Base-by-base conservation (phyloP, 352 stramenopile species). In the Pythium diclinum region DNA sequence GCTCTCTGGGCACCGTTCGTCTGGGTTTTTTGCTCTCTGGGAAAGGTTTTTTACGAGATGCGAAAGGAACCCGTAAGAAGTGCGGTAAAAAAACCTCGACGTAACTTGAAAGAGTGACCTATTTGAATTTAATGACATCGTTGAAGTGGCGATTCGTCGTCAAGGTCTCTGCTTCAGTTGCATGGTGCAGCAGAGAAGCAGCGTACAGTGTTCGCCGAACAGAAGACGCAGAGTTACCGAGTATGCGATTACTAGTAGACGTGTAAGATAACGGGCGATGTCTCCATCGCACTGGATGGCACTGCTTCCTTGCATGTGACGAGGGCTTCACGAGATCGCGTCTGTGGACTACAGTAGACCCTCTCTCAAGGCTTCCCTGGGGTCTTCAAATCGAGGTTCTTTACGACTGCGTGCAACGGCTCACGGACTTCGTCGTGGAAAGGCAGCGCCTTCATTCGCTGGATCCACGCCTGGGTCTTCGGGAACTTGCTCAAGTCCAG, bases 41-140 rank as follows among this genome's bases (percentile, higher is more conserved):
- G 23, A 38, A 48, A 59, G 53, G 53, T 59, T 59, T 59, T 59
- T 59, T 59, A 59, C 33, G 30, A 56, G 25, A n/a, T 6, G 30
- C 23, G 47, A 54, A 17, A 7, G 19, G 47, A 28, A 54, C 9
- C n/a, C 53, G 33, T 47, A 59, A 59, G 33, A 59, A 59, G n/a
- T 47, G n/a, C n/a, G 53, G 33, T 47, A 59, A 47, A 59, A 59
- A 59, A 59, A 59, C 53, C 53, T 59, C 53, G 14, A 32, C 0
- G 4, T 4, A 32, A 32, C 19, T 47, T 30, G 34, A 42, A n/a
- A 59, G 17, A 59, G 33, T 59, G 32, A 59, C 53, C 33, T 38
- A n/a, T 59, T 59, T 44, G 34, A 59, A 59, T 59, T 59, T 59
- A 59, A 32, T 59, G 53, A 48, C 53, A 59, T 51, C 16, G 44